These are phyloP conservation scores for Anthostomella pinea DNA, from an alignment of 2,329 filamentous ascomycete genomes.

Conservation along the genomic window DNA sequence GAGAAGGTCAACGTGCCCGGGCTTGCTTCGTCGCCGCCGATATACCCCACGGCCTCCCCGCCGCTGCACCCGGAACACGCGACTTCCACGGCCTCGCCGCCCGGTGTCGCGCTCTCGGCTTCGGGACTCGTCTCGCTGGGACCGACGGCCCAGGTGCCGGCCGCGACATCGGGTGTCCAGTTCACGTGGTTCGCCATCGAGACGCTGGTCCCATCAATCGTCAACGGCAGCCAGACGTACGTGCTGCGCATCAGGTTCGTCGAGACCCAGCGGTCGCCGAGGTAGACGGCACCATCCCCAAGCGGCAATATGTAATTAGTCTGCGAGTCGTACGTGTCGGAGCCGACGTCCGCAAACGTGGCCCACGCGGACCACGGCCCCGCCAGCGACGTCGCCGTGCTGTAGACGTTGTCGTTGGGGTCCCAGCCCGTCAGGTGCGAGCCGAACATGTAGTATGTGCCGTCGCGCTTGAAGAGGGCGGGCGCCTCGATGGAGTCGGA, in stretches of 20 bases:
- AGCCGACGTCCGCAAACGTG: conserved; percentile 54
- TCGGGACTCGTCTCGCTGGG: conserved; percentile 48
- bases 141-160: conserved; percentile 42
- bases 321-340: conserved; percentile 58
- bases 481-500: conserved; percentile 57
- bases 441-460: conserved; percentile 64
- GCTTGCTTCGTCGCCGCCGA: conserved; percentile 47
- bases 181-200: conserved; percentile 50
- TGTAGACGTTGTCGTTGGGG: conserved; percentile 64
- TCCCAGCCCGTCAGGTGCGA: conserved; percentile 56
- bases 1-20: conserved; percentile 49
- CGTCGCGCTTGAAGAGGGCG: conserved; percentile 58
- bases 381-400: conserved; percentile 52
- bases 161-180: conserved; percentile 48
- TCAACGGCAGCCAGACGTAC: conserved; percentile 63
- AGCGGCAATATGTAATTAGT: conserved; percentile 55
- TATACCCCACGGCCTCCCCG: conserved; percentile 48
- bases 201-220: conserved; percentile 49
- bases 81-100: conserved; percentile 43
- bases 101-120: conserved; percentile 46
- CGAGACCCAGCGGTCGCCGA: conserved; percentile 65
- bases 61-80: conserved; percentile 52
- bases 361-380: conserved; percentile 62
- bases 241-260: conserved; percentile 58
- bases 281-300: conserved; percentile 50